Percentiles rank a stretch among this genome's conserved stretches.
phyloP scores from a whole-genome alignment of 495 filamentous ascomycete species.

The Xylaria palmicola region DNA sequence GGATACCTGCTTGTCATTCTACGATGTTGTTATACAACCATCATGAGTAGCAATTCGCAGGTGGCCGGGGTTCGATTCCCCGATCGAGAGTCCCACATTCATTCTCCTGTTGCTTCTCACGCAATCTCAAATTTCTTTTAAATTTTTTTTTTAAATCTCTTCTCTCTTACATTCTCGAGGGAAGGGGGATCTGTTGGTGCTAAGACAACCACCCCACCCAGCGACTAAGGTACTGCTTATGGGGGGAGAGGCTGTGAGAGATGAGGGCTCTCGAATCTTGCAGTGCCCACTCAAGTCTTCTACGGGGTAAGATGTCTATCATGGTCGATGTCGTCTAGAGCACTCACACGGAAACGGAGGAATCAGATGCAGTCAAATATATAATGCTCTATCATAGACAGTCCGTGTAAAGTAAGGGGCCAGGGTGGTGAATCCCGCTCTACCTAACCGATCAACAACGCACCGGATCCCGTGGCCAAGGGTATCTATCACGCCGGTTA shows the following conservation, averaged over 20 bases:
- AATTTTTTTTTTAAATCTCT: too few species aligned
- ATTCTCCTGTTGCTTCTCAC: neutral
- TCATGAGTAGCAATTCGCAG: slow-evolving; percentile 20
- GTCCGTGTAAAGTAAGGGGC: neutral
- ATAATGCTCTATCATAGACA: neutral
- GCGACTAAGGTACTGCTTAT: too few species aligned
- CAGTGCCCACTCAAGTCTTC: too few species aligned
- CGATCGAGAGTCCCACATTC: slow-evolving; percentile 29
- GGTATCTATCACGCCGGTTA: neutral
- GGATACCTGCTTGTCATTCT: slow-evolving; percentile 12
- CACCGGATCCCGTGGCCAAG: neutral
- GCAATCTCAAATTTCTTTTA: too few species aligned
- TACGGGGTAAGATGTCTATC: too few species aligned
- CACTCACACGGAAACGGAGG: neutral
- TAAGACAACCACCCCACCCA: too few species aligned
- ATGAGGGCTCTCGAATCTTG: too few species aligned
- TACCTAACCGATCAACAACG: neutral
- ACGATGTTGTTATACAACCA: neutral
- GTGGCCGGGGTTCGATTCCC: slow-evolving; percentile 46
- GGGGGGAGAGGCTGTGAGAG: too few species aligned
- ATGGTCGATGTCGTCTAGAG: too few species aligned
- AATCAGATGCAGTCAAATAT: neutral
- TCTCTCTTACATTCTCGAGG: too few species aligned
- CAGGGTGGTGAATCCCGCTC: neutral
- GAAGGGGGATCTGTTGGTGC: too few species aligned